Evolutionary conservation across 768 basidiomycete species (phyloP).

Genomic region (Russula compacta): DNA sequence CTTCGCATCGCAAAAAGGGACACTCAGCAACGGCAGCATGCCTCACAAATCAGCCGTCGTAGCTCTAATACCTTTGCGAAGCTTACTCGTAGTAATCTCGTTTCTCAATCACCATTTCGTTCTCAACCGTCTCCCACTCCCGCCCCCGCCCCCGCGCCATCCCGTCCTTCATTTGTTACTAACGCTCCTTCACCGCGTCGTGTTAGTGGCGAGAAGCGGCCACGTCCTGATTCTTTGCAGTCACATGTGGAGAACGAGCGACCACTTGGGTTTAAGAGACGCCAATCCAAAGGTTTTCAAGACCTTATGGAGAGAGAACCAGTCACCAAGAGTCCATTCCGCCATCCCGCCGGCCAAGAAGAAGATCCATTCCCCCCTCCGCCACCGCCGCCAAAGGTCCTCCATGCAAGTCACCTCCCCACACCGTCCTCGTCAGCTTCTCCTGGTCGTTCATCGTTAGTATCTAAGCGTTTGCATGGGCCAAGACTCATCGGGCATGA

Average conservation of each 20-base stretch:
- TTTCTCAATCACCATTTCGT: constrained; percentile 82
- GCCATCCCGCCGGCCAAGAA: constrained; percentile 23
- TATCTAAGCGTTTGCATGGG: constrained; percentile 66
- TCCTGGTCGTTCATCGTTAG: constrained; percentile 57
- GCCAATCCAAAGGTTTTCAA: constrained; percentile 67
- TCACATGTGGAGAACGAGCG: constrained; percentile 66
- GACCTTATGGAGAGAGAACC: constrained; percentile 66
- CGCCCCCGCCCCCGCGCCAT: constrained; percentile 26
- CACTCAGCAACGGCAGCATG: constrained; percentile 29
- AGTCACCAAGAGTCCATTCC: constrained; percentile 79
- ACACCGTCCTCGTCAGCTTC: constrained; percentile 31
- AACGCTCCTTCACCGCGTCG: constrained; percentile 35
- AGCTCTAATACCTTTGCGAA: constrained; percentile 74
- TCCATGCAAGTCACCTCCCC: constrained; percentile 16
- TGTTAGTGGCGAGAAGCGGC: constrained; percentile 72
- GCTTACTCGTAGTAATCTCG: constrained; percentile 66
- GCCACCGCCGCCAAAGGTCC: constrained; percentile 8
- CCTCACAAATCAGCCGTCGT: constrained; percentile 53
- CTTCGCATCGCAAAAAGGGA: constrained; percentile 71
- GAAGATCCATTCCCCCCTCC: constrained; percentile 25
- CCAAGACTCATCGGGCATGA: constrained; percentile 46
- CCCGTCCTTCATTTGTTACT: constrained; percentile 28
- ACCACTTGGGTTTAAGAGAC: constrained; percentile 60
- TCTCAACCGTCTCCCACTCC: constrained; percentile 49
- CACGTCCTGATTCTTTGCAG: constrained; percentile 62